Base-by-base conservation (phyloP, 208 protist species). In the Crithidia bombi region DNA sequence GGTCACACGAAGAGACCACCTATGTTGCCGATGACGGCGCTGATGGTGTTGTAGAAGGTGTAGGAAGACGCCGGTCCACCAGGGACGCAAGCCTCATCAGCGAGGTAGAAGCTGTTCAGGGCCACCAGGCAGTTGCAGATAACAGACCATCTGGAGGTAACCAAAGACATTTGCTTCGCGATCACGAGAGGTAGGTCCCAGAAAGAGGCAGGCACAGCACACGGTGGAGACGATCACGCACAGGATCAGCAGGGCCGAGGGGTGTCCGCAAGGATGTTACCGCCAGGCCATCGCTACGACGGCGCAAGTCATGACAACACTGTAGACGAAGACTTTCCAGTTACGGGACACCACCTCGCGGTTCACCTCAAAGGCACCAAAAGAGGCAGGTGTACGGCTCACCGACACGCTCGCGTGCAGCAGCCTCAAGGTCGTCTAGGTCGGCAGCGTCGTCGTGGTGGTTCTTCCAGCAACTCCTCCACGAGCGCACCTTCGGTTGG, bases 11-110 rank as follows among this genome's bases (percentile, higher is more conserved):
- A 64, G 10, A 89, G 73, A 50, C 82, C 86, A 11, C 72, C 25
- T 15, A 85, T 36, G 32, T 68, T 76, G 47, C 66, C 68, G 50
- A 93, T 84, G 28, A 89, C 73, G n/a, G 52, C 44, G 0, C 62
- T 59, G n/a, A 88, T 56, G 5, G 88, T 93, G 61, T 78, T 78
- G 67, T 84, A 93, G 72, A 90, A 93, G 28, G 62, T 79, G 54
- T 83, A 83, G 32, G 50, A 74, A 68, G 91, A 93, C 65, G 89
- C 46, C 17, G 88, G 88, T 10, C 69, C 75, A 57, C 62, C 76
- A 1, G 70, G 66, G 1, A 78, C 0, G 56, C 85, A 91, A 39
- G 82, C 56, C 28, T 82, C 32, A 6, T 19, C 50, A 26, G 77
- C 80, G 26, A 74, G 55, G 73, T 82, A 93, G 52, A 90, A 91